These are phyloP conservation scores for Tetrastigma voinierianum DNA, from an alignment of 164 flowering plant genomes.

Conservation along the genomic window DNA sequence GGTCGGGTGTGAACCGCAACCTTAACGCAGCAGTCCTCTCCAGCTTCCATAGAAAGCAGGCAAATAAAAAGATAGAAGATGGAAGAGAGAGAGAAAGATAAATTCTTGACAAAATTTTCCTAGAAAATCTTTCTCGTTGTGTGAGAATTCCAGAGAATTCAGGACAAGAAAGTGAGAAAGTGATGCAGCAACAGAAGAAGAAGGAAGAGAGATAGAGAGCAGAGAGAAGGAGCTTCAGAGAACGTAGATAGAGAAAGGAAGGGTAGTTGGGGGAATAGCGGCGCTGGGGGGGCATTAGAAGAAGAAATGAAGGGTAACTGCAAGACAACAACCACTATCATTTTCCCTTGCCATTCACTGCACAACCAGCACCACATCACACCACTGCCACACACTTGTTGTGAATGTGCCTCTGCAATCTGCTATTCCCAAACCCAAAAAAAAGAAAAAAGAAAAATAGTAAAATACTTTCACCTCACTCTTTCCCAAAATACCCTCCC, in stretches of 20 bases:
- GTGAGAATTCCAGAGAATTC: conserved; percentile 13
- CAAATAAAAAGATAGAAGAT: background rate
- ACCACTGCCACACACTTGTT: no score
- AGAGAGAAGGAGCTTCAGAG: conserved; percentile 15
- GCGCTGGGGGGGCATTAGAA: conserved; percentile 4
- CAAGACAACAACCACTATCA: conserved; percentile 59
- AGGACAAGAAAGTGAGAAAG: conserved; percentile 39
- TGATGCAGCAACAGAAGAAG: conserved; percentile 22
- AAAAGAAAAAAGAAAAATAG: conserved; percentile 1
- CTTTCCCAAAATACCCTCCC: conserved; percentile 42
- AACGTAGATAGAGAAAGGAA: conserved; percentile 15
- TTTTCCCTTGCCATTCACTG: conserved; percentile 61
- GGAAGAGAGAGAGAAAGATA: conserved; percentile 4
- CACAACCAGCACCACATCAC: conserved; percentile 18
- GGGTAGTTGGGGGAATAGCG: conserved; percentile 39
- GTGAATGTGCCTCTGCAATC: no score
- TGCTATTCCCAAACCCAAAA: no score
- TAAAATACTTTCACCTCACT: conserved; percentile 44
- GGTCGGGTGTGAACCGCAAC: conserved; percentile 94
- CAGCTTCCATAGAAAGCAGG: conserved; percentile 38
- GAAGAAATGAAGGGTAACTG: conserved; percentile 17
- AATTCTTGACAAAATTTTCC: background rate
- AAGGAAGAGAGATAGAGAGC: background rate
- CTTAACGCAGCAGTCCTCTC: conserved; percentile 90
- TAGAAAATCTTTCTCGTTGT: conserved; percentile 25